Conservation (phyloP, 345 rosid species). For the Brassica juncea region DNA sequence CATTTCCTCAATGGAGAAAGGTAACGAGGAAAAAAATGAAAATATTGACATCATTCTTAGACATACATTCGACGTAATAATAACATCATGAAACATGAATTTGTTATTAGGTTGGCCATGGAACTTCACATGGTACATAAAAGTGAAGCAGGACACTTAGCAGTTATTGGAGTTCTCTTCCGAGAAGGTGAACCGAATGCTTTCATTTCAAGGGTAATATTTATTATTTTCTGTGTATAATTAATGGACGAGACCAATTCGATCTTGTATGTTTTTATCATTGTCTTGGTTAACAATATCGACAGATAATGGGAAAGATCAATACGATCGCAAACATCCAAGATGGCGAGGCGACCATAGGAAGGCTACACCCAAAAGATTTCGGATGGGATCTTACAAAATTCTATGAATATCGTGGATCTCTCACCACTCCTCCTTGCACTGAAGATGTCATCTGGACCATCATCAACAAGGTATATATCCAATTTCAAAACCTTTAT, state of each 20-base stretch:
- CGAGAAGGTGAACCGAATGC: conserved; percentile 58
- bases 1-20: conserved; percentile 59
- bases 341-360: conserved; percentile 36
- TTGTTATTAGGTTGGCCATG: conserved; percentile 39
- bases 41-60: not conserved
- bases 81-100: not conserved
- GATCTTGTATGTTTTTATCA: conserved; percentile 22
- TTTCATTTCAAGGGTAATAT: conserved; percentile 51
- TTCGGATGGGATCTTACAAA: conserved; percentile 51
- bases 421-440: conserved; percentile 86
- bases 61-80: not conserved
- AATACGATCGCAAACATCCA: not conserved
- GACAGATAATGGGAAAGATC: conserved; percentile 35
- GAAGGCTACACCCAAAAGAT: conserved; percentile 53
- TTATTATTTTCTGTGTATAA: not conserved
- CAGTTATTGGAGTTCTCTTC: conserved; percentile 58
- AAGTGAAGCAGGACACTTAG: conserved; percentile 41
- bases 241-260: not conserved
- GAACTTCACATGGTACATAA: conserved; percentile 68
- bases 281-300: not conserved
- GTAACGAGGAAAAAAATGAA: conserved; percentile 23
- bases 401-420: conserved; percentile 70
- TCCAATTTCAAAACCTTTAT: not conserved
- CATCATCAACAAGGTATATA: conserved; percentile 51
- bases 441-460: conserved; percentile 76